Evolutionary conservation across 192 early-diverging fungal species (phyloP).

Genomic region (Cetraspora pellucida): DNA sequence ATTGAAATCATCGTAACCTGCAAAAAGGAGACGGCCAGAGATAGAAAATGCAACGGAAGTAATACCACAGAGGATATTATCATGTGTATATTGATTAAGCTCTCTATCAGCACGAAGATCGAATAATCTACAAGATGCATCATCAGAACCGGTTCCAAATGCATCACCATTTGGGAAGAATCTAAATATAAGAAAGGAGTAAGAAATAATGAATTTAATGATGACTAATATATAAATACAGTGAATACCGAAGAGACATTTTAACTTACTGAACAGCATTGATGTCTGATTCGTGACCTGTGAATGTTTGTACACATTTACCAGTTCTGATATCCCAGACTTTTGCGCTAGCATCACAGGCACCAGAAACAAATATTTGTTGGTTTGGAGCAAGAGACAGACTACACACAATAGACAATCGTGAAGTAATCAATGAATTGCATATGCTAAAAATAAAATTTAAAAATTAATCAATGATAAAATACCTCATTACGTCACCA

Average conservation of each 20-base stretch:
- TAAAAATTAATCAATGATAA: not conserved
- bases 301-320: conserved; percentile 97
- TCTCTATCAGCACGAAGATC: conserved; percentile 98
- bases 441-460: not conserved
- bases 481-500: conserved; percentile 94
- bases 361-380: conserved; percentile 96
- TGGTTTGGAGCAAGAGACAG: conserved; percentile 92
- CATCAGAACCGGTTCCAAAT: conserved; percentile 97
- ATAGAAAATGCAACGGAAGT: conserved; percentile 97
- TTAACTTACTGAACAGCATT: conserved; percentile 90
- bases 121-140: conserved; percentile 96
- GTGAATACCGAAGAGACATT: not conserved
- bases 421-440: not conserved
- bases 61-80: conserved; percentile 98
- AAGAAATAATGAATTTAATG: not conserved
- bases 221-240: not conserved
- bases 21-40: conserved; percentile 95
- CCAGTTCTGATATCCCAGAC: conserved; percentile 98
- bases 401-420: conserved; percentile 39
- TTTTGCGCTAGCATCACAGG: conserved; percentile 98
- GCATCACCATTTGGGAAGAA: conserved; percentile 99
- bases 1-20: conserved; percentile 99
- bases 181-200: conserved; percentile 42
- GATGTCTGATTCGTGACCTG: conserved; percentile 97
- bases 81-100: conserved; percentile 97